These are phyloP conservation scores for Fusarium albosuccineum DNA, from an alignment of 2,329 filamentous ascomycete genomes.

Conservation along the genomic window DNA sequence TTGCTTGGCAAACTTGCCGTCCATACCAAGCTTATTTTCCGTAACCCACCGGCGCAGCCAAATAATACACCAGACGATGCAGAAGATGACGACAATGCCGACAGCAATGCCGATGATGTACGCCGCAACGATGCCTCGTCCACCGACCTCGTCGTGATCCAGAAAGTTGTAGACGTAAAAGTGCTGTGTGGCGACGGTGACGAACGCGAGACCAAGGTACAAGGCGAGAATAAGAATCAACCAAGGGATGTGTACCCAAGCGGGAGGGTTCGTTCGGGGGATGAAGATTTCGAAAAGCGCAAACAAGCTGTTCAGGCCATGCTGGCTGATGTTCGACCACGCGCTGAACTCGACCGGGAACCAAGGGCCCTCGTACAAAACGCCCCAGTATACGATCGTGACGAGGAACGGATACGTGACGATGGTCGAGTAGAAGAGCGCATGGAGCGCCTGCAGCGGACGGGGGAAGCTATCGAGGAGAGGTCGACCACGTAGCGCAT, in stretches of 20 bases:
- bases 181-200: conserved; percentile 76
- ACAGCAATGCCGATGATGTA: conserved; percentile 73
- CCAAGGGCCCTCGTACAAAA: conserved; percentile 68
- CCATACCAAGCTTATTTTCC: conserved; percentile 59
- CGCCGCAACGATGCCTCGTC: conserved; percentile 66
- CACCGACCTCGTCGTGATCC: conserved; percentile 69
- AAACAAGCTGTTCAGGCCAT: conserved; percentile 79
- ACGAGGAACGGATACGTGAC: conserved; percentile 76
- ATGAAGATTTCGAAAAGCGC: conserved; percentile 82
- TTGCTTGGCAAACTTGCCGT: conserved; percentile 56
- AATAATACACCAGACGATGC: conserved; percentile 63
- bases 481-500: conserved; percentile 66
- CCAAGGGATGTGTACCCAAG: conserved; percentile 74
- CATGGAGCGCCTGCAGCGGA: conserved; percentile 73
- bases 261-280: conserved; percentile 71
- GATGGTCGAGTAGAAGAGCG: conserved; percentile 73
- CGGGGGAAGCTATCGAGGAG: conserved; percentile 72
- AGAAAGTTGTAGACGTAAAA: conserved; percentile 86
- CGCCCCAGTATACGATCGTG: conserved; percentile 77
- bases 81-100: conserved; percentile 66
- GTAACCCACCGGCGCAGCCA: conserved; percentile 64
- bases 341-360: conserved; percentile 63
- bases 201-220: conserved; percentile 80
- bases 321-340: conserved; percentile 79
- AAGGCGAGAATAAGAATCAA: conserved; percentile 77